These are phyloP conservation scores for Astragalus membranaceus DNA, from an alignment of 306 rosid species.

Conservation along the genomic window DNA sequence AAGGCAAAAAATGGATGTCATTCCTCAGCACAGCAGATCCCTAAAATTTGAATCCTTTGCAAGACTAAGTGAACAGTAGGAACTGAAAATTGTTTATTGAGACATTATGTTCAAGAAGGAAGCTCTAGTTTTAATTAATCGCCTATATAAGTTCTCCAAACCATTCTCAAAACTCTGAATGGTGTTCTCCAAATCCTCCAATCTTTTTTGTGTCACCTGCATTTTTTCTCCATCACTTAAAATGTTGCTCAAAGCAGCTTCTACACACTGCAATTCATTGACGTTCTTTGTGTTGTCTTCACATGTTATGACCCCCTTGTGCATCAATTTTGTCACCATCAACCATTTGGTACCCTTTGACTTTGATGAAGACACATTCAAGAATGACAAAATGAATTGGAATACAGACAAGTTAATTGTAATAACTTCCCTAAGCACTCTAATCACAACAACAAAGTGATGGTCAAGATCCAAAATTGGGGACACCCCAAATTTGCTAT, in stretches of 20 bases:
- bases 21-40: background rate
- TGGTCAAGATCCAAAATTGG: background rate
- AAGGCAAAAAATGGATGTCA: background rate
- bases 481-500: background rate
- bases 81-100: background rate
- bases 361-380: background rate
- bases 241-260: background rate
- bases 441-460: background rate
- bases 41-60: background rate
- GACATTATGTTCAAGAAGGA: background rate
- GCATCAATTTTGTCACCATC: background rate
- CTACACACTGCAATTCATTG: background rate
- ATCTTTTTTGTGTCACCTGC: background rate
- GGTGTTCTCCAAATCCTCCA: background rate
- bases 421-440: background rate
- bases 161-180: background rate
- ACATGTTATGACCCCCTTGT: background rate
- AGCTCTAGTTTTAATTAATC: background rate
- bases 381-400: background rate
- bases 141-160: background rate
- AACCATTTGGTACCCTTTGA: background rate
- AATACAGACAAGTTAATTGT: background rate
- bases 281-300: background rate
- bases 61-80: background rate
- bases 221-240: background rate